These are phyloP conservation scores for Cunninghamia lanceolata DNA, from an alignment of 75 land plant genomes.

Conservation along the genomic window DNA sequence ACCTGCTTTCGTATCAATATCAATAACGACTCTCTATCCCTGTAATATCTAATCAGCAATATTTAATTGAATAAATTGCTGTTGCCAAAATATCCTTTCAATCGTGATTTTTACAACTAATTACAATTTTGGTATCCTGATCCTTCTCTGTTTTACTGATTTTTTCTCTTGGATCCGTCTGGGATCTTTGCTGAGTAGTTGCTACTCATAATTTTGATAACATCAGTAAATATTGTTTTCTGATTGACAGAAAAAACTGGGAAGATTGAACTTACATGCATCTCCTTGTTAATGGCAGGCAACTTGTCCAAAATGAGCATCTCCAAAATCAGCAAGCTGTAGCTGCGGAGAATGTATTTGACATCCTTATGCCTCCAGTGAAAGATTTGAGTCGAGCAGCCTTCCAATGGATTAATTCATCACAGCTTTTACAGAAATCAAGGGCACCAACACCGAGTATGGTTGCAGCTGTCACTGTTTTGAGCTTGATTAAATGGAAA, in stretches of 20 bases:
- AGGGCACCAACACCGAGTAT: conserved; percentile 27
- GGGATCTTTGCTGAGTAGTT: not conserved
- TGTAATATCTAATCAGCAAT: not conserved
- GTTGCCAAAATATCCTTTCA: not conserved
- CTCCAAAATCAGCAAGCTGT: conserved; percentile 35
- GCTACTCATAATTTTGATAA: not conserved
- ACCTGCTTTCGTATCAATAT: no score
- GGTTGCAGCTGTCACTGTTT: conserved; percentile 43
- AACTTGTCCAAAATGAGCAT: conserved; percentile 27
- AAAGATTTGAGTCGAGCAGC: not conserved
- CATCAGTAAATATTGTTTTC: not conserved
- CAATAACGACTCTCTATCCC: not conserved
- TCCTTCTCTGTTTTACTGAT: not conserved
- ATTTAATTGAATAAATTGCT: not conserved
- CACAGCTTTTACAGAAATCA: not conserved
- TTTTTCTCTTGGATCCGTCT: not conserved
- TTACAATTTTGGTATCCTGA: not conserved
- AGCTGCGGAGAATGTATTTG: conserved; percentile 45
- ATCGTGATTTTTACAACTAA: not conserved
- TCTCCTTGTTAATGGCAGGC: conserved; percentile 26
- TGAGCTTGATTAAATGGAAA: conserved; percentile 14
- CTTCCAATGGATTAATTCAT: not conserved
- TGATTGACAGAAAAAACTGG: not conserved
- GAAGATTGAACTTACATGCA: not conserved
- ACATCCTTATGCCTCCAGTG: conserved; percentile 30